Percentiles rank a stretch among this genome's conserved stretches.
phyloP scores from a whole-genome alignment of 208 protist species.

The Acanthamoeba lugdunensis region DNA sequence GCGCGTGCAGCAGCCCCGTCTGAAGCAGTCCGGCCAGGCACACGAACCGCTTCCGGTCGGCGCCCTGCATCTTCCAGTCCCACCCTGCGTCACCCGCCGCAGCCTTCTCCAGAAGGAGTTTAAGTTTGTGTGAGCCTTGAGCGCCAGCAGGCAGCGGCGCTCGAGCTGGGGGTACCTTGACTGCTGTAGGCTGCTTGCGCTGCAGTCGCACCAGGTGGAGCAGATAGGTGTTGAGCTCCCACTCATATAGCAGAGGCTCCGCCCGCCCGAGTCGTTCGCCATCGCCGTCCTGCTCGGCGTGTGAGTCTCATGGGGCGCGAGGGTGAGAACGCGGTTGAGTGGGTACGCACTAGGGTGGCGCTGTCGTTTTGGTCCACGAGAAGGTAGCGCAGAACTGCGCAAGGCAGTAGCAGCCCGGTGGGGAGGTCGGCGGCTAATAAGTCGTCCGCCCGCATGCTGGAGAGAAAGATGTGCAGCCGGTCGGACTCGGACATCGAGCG shows the following conservation, averaged over 20 bases:
- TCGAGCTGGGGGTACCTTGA: neutral
- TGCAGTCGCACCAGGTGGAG: neutral
- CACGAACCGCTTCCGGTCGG: conserved; percentile 25
- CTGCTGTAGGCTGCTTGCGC: neutral
- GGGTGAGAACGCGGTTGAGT: no score
- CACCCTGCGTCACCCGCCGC: neutral
- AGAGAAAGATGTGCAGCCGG: neutral
- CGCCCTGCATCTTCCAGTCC: conserved; percentile 53
- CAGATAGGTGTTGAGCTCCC: conserved; percentile 41
- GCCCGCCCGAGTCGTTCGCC: neutral
- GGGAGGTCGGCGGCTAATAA: conserved; percentile 1
- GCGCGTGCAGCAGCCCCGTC: neutral
- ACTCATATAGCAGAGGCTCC: conserved; percentile 48
- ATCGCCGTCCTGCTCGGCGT: no score
- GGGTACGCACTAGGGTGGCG: neutral
- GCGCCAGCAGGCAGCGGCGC: neutral
- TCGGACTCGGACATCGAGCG: neutral
- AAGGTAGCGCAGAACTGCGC: conserved; percentile 32
- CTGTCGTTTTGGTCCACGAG: neutral
- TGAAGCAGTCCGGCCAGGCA: conserved; percentile 27
- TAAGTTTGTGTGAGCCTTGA: neutral
- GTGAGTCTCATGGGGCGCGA: neutral
- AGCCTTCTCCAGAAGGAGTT: neutral
- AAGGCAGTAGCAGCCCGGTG: neutral
- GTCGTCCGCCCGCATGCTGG: conserved; percentile 5